Percentiles rank a stretch among this genome's conserved stretches.
Conservation (phyloP, 495 filamentous ascomycete genomes). For the Lentithecium fluviatile region DNA sequence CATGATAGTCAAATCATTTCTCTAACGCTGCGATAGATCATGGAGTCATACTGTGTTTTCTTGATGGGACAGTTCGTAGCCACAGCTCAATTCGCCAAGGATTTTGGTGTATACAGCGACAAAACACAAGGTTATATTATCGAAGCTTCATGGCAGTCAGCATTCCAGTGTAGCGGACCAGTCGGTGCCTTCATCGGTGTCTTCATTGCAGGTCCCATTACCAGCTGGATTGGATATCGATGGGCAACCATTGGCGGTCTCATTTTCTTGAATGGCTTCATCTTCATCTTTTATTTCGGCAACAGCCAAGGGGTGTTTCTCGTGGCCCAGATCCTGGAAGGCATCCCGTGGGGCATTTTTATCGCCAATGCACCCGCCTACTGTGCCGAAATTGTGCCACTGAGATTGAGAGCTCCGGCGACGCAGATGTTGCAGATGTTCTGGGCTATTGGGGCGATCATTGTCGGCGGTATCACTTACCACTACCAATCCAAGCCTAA, state of each 20-base stretch:
- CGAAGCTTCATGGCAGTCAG: conserved; percentile 48
- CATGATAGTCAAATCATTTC: background rate
- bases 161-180: conserved; percentile 48
- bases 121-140: conserved; percentile 32
- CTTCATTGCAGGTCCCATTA: conserved; percentile 49
- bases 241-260: conserved; percentile 47
- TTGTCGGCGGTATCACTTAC: conserved; percentile 49
- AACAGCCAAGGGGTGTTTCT: conserved; percentile 46
- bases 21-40: conserved; percentile 7
- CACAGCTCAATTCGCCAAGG: background rate
- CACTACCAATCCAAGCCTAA: conserved; percentile 44
- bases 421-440: conserved; percentile 53
- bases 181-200: conserved; percentile 49
- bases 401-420: conserved; percentile 47
- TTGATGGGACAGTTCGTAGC: conserved; percentile 17
- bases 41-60: conserved; percentile 20
- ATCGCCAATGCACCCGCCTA: conserved; percentile 52
- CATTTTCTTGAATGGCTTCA: conserved; percentile 49
- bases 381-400: conserved; percentile 49
- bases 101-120: conserved; percentile 4
- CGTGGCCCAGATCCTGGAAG: conserved; percentile 49
- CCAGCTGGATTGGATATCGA: conserved; percentile 51
- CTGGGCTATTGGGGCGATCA: conserved; percentile 50
- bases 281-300: conserved; percentile 52
- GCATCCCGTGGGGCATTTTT: conserved; percentile 55